phyloP scores from a whole-genome alignment of 495 filamentous ascomycete genomes.

The Gamarada debralockiae region DNA sequence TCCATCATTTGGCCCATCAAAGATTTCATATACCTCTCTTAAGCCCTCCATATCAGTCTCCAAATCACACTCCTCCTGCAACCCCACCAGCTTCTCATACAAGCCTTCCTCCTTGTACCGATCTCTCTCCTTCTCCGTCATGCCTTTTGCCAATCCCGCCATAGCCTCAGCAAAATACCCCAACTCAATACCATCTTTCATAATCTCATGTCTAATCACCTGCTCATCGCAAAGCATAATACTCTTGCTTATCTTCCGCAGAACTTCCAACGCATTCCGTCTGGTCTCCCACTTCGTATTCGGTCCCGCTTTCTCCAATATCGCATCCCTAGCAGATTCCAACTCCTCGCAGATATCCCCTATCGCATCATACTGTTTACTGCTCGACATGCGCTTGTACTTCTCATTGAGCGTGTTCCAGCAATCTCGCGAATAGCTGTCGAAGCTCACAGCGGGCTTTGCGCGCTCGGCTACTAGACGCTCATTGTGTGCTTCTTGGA shows the following conservation, averaged over 20 bases:
- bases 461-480: constrained; percentile 3
- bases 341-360: constrained; percentile 3
- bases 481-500: neutral
- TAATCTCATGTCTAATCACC: constrained; percentile 8
- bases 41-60: constrained; percentile 12
- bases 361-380: constrained; percentile 5
- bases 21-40: constrained; percentile 5
- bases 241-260: constrained; percentile 13
- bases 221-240: constrained; percentile 10
- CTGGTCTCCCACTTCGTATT: constrained; percentile 15
- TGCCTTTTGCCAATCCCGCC: constrained; percentile 1
- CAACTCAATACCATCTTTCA: constrained; percentile 10
- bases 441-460: constrained; percentile 4
- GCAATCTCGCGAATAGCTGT: constrained; percentile 9
- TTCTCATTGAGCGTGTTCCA: constrained; percentile 12
- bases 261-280: constrained; percentile 13
- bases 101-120: constrained; percentile 16
- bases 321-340: neutral
- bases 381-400: neutral
- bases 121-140: constrained; percentile 6
- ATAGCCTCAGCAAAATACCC: constrained; percentile 12
- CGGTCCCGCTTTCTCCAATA: constrained; percentile 7
- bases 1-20: constrained; percentile 9
- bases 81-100: constrained; percentile 11
- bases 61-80: constrained; percentile 8